Conservation (phyloP, 129 eudicot genomes). For the Deinandra increscens region DNA sequence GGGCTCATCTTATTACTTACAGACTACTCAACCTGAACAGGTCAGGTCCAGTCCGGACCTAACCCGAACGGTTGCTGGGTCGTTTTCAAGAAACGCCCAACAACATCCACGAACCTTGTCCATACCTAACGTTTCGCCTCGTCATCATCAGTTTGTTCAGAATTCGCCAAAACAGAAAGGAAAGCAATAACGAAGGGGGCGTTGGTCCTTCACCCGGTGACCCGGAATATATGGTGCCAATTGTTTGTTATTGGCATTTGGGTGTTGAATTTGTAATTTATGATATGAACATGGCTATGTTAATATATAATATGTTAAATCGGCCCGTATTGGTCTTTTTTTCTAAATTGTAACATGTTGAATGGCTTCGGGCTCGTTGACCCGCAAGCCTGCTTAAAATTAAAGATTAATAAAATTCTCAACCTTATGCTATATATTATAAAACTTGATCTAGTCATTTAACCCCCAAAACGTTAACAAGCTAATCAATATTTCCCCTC, state of each 20-base stretch:
- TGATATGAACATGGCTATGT: too few species aligned
- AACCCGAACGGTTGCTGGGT: slow-evolving; percentile 37
- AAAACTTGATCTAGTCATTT: too few species aligned
- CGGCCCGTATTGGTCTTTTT: background rate
- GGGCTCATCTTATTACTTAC: slow-evolving; percentile 50
- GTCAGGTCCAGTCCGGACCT: slow-evolving; percentile 54
- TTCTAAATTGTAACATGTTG: background rate
- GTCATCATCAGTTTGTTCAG: slow-evolving; percentile 42
- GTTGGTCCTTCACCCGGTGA: background rate
- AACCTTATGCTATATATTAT: too few species aligned
- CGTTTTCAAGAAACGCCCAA: slow-evolving; percentile 56
- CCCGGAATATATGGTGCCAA: background rate
- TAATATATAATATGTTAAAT: background rate
- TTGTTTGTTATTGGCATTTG: background rate
- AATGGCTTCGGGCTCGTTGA: background rate
- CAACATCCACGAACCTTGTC: slow-evolving; percentile 73
- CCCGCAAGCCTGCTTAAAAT: too few species aligned
- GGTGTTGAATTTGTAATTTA: slow-evolving; percentile 14
- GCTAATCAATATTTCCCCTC: too few species aligned
- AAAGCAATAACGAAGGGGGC: slow-evolving; percentile 34
- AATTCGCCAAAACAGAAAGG: slow-evolving; percentile 71
- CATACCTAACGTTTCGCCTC: slow-evolving; percentile 82
- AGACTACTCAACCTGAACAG: slow-evolving; percentile 43
- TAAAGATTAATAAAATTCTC: too few species aligned
- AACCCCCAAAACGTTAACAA: too few species aligned